These are phyloP conservation scores for Sarocladium brachiariae DNA, from an alignment of 2,329 filamentous ascomycete species.

Conservation along the genomic window DNA sequence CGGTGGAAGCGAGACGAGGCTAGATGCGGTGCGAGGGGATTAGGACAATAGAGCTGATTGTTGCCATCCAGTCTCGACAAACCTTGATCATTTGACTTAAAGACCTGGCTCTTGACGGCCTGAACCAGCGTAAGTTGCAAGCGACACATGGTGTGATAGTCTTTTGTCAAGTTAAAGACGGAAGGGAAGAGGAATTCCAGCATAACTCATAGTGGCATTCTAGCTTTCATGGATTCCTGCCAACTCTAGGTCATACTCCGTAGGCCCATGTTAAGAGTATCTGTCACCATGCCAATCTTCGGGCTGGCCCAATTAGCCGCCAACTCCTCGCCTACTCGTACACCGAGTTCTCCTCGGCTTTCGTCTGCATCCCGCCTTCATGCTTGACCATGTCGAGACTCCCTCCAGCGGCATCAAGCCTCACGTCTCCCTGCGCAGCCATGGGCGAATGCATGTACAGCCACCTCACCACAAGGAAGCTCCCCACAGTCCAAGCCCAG, in stretches of 20 bases:
- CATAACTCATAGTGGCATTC: no score
- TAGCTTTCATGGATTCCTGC: no score
- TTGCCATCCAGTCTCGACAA: neutral
- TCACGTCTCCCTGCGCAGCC: conserved; percentile 14
- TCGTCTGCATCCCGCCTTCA: conserved; percentile 18
- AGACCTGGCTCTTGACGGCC: no score
- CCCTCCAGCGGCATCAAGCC: conserved; percentile 17
- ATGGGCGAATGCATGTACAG: conserved; percentile 32
- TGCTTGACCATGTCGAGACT: conserved; percentile 16
- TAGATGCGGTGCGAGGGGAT: neutral
- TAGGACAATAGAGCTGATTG: conserved; percentile 1
- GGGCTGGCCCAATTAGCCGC: no score
- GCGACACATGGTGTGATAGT: no score
- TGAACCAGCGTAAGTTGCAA: no score
- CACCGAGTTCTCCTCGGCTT: conserved; percentile 1
- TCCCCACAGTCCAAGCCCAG: conserved; percentile 61
- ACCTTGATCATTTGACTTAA: neutral
- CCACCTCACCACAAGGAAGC: conserved; percentile 45
- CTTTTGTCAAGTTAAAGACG: no score
- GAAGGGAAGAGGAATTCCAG: no score
- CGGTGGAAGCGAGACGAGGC: neutral
- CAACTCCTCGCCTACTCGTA: neutral
- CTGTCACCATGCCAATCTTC: no score
- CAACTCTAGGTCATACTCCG: no score
- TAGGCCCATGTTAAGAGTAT: no score